phyloP scores from a whole-genome alignment of 345 rosid genomes.

The Odontarrhena argentea region DNA sequence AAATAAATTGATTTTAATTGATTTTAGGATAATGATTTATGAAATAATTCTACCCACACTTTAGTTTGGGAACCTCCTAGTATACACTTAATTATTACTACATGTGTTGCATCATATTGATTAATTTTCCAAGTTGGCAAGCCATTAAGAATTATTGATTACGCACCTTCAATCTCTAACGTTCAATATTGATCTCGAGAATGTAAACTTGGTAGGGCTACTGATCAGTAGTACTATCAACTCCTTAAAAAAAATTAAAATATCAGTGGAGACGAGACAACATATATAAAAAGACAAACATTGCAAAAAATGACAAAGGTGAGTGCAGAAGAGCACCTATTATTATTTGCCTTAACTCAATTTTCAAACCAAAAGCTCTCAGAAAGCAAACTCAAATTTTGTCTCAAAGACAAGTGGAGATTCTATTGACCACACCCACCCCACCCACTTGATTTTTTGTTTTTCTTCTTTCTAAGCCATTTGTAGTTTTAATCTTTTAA shows the following conservation, averaged over 20 bases:
- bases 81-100: too few species aligned
- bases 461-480: slow-evolving; percentile 22
- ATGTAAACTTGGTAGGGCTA: slow-evolving; percentile 7
- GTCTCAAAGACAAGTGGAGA: slow-evolving; percentile 42
- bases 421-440: slow-evolving; percentile 42
- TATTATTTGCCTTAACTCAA: slow-evolving; percentile 32
- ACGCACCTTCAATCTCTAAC: background rate
- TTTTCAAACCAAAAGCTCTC: slow-evolving; percentile 43
- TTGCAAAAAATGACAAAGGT: slow-evolving; percentile 36
- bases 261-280: slow-evolving; percentile 32
- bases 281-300: slow-evolving; percentile 21
- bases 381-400: slow-evolving; percentile 32
- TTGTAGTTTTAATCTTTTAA: slow-evolving; percentile 17
- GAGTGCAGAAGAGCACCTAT: slow-evolving; percentile 28
- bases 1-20: too few species aligned
- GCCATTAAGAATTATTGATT: slow-evolving; percentile 16
- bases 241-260: background rate
- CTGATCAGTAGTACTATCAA: background rate
- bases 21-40: too few species aligned
- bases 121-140: background rate
- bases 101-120: too few species aligned
- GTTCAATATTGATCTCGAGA: slow-evolving; percentile 17
- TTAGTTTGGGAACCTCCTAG: too few species aligned
- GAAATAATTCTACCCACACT: too few species aligned
- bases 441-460: slow-evolving; percentile 31